Evolutionary conservation across 768 basidiomycete genomes (phyloP).

Genomic region (Leccinum barrowsii): DNA sequence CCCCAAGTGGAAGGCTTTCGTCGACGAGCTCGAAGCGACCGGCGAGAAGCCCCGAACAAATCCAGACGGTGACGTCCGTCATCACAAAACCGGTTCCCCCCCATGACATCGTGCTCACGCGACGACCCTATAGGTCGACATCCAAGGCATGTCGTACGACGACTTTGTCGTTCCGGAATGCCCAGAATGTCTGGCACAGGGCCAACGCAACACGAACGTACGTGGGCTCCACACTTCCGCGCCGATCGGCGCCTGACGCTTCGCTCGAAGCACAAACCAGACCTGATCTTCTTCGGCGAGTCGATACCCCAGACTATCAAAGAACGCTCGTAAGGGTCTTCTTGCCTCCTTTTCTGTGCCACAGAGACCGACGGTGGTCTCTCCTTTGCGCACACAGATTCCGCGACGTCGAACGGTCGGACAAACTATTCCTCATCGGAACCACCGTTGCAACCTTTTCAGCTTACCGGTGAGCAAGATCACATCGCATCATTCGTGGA

Average conservation of each 20-base stretch:
- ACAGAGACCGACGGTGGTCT: not conserved
- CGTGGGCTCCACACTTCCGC: not conserved
- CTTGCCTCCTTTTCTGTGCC: not conserved
- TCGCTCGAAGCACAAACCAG: constrained; percentile 61
- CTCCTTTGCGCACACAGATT: constrained; percentile 39
- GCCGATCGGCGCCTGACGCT: constrained; percentile 20
- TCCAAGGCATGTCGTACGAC: constrained; percentile 73
- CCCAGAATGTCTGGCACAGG: constrained; percentile 57
- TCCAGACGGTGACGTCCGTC: constrained; percentile 86
- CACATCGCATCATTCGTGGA: not conserved
- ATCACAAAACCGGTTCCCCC: not conserved
- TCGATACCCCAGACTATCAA: constrained; percentile 66
- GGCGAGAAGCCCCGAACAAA: constrained; percentile 72
- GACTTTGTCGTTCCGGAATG: constrained; percentile 82
- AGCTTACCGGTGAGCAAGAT: constrained; percentile 62
- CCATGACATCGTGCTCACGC: not conserved
- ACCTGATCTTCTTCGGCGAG: constrained; percentile 88
- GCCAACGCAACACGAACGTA: constrained; percentile 59
- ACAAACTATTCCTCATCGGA: constrained; percentile 76
- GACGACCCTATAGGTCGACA: constrained; percentile 54
- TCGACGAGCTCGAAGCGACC: constrained; percentile 57
- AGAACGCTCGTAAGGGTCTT: constrained; percentile 60
- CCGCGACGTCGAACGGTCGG: constrained; percentile 51
- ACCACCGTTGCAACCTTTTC: constrained; percentile 93
- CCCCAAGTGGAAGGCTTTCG: constrained; percentile 72